phyloP scores from a whole-genome alignment of 805 yeast genomes.

The Starmerella geochares region DNA sequence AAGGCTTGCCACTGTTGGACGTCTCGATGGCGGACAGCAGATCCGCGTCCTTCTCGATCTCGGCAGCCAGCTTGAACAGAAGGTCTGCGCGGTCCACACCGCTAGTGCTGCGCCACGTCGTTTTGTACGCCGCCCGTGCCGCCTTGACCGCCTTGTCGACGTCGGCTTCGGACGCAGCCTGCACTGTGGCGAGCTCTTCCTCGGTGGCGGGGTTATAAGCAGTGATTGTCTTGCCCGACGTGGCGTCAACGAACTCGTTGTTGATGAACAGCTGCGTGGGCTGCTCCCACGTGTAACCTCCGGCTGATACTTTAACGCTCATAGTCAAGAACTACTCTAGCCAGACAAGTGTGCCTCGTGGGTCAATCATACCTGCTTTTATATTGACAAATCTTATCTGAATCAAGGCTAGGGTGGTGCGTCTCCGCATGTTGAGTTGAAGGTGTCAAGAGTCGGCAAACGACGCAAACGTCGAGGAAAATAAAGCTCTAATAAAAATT shows the following conservation, averaged over 20 bases:
- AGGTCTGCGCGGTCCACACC: constrained; percentile 64
- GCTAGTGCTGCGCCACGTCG: constrained; percentile 54
- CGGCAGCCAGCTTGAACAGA: constrained; percentile 63
- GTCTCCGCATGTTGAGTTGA: neutral
- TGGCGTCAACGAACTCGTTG: constrained; percentile 46
- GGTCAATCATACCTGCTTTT: too few relatives aligned
- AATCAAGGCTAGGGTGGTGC: constrained; percentile 2
- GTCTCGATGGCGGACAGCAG: constrained; percentile 72
- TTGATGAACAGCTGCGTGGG: constrained; percentile 77
- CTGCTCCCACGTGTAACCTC: constrained; percentile 59
- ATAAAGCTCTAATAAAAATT: too few relatives aligned
- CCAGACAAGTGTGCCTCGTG: too few relatives aligned
- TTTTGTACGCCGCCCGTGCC: constrained; percentile 61
- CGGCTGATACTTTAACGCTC: constrained; percentile 24
- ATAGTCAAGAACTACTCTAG: too few relatives aligned
- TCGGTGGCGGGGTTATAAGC: constrained; percentile 66
- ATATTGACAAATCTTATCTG: constrained; percentile 6
- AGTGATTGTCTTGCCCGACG: constrained; percentile 49
- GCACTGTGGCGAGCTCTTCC: constrained; percentile 54
- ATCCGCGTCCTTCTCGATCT: constrained; percentile 62
- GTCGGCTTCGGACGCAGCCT: constrained; percentile 69
- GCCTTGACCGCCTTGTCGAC: constrained; percentile 78
- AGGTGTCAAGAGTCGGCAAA: neutral
- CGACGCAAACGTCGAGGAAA: too few relatives aligned
- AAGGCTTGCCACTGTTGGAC: constrained; percentile 80